Evolutionary conservation across 192 early-diverging fungal genomes (phyloP).

Genomic region (Linnemannia elongata): DNA sequence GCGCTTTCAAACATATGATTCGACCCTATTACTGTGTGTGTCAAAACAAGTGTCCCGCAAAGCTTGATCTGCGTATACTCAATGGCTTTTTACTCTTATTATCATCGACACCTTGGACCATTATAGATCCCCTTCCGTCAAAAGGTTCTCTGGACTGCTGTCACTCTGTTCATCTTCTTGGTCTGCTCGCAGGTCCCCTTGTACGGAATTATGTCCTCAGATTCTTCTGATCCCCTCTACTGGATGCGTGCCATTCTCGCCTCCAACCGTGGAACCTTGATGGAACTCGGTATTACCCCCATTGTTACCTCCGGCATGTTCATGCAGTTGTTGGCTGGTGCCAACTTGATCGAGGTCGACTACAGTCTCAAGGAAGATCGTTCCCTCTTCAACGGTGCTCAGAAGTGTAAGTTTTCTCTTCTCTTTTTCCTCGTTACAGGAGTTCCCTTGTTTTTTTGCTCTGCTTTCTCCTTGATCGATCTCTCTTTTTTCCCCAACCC

Average conservation of each 20-base stretch:
- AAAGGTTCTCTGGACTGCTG: constrained; percentile 99
- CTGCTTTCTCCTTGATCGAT: neutral
- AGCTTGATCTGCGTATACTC: neutral
- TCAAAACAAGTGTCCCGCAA: neutral
- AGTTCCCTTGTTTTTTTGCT: neutral
- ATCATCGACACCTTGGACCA: neutral
- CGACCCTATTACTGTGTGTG: neutral
- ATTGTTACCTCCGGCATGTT: constrained; percentile 99
- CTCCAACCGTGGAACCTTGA: constrained; percentile 99
- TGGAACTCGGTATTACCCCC: constrained; percentile 99
- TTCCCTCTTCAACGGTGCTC: constrained; percentile 98
- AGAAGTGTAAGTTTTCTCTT: constrained; percentile 78
- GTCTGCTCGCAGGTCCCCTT: constrained; percentile 99
- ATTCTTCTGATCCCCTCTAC: constrained; percentile 98
- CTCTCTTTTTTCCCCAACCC: neutral
- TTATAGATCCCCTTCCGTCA: constrained; percentile 94
- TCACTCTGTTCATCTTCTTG: constrained; percentile 99
- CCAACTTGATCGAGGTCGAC: constrained; percentile 99
- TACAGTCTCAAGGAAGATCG: constrained; percentile 99
- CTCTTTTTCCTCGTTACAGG: neutral
- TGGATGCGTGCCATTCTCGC: constrained; percentile 99
- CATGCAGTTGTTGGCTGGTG: constrained; percentile 99
- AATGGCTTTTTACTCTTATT: neutral
- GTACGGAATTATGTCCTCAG: constrained; percentile 99
- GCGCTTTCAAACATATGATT: constrained; percentile 3